These are phyloP conservation scores for Micromonas pusilla DNA, from an alignment of 139 green algal species.

Conservation along the genomic window DNA sequence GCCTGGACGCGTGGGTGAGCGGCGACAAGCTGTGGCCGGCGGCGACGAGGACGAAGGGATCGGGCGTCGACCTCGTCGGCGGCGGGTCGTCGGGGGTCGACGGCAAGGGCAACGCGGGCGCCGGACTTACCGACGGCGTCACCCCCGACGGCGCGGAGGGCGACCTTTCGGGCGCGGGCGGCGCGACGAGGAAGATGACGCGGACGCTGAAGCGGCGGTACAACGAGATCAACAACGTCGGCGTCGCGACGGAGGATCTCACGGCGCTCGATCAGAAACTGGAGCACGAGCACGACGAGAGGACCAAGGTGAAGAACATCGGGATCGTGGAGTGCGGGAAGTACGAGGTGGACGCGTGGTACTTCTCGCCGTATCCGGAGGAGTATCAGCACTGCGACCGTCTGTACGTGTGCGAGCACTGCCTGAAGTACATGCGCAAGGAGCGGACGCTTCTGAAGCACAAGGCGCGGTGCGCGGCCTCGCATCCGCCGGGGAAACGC, in stretches of 20 bases:
- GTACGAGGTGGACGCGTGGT: constrained; percentile 60
- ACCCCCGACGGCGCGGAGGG: too few species aligned
- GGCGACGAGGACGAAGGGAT: background rate
- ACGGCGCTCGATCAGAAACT: constrained; percentile 25
- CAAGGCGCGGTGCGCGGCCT: constrained; percentile 44
- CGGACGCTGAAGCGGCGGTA: constrained; percentile 23
- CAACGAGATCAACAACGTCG: constrained; percentile 31
- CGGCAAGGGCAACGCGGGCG: too few species aligned
- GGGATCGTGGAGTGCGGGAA: constrained; percentile 42
- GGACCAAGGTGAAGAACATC: constrained; percentile 72
- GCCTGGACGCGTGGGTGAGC: constrained; percentile 20
- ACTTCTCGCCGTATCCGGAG: constrained; percentile 60
- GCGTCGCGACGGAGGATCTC: constrained; percentile 18
- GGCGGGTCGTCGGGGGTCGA: too few species aligned
- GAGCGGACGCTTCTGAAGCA: constrained; percentile 54
- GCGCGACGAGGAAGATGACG: constrained; percentile 2
- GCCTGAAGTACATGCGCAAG: constrained; percentile 66
- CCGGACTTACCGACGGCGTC: too few species aligned
- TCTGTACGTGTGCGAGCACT: constrained; percentile 90
- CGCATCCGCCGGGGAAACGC: constrained; percentile 65
- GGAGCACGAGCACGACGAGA: constrained; percentile 68
- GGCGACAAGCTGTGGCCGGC: background rate
- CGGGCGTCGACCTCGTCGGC: too few species aligned
- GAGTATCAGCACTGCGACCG: constrained; percentile 52
- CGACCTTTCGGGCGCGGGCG: too few species aligned